Evolutionary conservation across 352 stramenopile species (phyloP).

Genomic region (Pythium vanterpoolii): DNA sequence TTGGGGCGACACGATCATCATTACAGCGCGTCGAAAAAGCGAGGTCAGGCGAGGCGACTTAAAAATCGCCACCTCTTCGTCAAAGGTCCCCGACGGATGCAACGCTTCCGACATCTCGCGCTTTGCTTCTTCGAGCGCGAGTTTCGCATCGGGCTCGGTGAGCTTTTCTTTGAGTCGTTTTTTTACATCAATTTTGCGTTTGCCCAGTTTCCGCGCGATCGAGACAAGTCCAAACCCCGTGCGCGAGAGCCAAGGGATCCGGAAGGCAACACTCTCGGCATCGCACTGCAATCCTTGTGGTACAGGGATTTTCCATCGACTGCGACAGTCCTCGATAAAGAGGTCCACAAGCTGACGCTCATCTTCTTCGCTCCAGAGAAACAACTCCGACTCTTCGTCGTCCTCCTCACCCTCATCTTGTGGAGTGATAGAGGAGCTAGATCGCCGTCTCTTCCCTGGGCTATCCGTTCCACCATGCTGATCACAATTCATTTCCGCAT

Average conservation of each 20-base stretch:
- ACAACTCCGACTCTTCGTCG: constrained; percentile 20
- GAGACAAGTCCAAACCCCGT: constrained; percentile 58
- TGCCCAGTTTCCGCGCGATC: constrained; percentile 59
- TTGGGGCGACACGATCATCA: constrained; percentile 75
- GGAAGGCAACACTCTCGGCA: constrained; percentile 55
- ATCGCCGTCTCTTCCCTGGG: not conserved
- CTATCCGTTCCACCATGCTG: not conserved
- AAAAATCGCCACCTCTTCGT: constrained; percentile 65
- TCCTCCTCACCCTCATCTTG: constrained; percentile 7
- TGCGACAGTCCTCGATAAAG: constrained; percentile 68
- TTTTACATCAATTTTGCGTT: constrained; percentile 76
- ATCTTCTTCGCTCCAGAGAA: constrained; percentile 52
- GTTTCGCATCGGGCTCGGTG: constrained; percentile 50
- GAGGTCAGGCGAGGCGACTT: constrained; percentile 55
- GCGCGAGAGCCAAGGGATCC: constrained; percentile 54
- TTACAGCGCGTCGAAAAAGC: constrained; percentile 72
- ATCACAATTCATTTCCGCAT: not conserved
- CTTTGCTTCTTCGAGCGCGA: constrained; percentile 58
- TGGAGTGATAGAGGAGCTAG: not conserved
- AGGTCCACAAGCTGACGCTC: constrained; percentile 58
- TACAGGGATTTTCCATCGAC: constrained; percentile 56
- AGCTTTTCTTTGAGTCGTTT: constrained; percentile 72
- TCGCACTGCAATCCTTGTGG: constrained; percentile 58
- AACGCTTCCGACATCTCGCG: constrained; percentile 36
- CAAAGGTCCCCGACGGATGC: constrained; percentile 51